Base-by-base conservation (phyloP, 345 rosid genomes). In the Hibiscus trionum region DNA sequence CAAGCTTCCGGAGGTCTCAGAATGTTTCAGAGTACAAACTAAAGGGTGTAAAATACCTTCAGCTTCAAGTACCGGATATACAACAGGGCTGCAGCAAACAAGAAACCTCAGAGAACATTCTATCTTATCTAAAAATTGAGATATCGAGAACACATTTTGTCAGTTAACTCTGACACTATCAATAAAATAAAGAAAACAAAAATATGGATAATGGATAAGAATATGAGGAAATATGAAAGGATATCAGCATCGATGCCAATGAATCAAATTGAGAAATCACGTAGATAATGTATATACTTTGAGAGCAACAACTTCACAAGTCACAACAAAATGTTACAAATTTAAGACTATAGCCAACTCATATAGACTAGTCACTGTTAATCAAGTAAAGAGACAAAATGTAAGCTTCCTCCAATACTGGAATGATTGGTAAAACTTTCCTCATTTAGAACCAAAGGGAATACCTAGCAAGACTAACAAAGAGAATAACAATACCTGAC, bases 41-140 rank as follows among this genome's bases (percentile, higher is more conserved):
- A 91, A 78, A 58, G 86, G 84, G 76, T 59, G 44, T 16, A 90
- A 68, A 66, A 82, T 86, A 49, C 88, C 90, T 87, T 88, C 90
- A 75, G 87, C 89, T 82, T 91, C 93, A 77, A 91, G 88, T 63
- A 75, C 80, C 69, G 80, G 89, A 76, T 89, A 81, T 78, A 89
- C 85, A 42, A 53, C 66, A 75, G 83, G 79, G 83, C 98, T 93
- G 91, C 80, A 83, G 29, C 80, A 80, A 83, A 24, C 80, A 73
- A 73, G 70, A 75, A 75, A 73, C 62, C 1, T 57, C 66, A 66
- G 44, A 16, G 61, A 69, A 74, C 64, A 61, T 61, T 46, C 46
- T 11, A 33, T 52, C n/a, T 31, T 24, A 78, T 50, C 59, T 3
- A 35, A 11, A 11, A 31, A 1, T 8, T 15, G 26, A 11, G 7